A percentile compares a stretch with the other conserved stretches of the same genome.
Conservation (phyloP, 1,284 basidiomycete species). For the Leccinum proliferum region DNA sequence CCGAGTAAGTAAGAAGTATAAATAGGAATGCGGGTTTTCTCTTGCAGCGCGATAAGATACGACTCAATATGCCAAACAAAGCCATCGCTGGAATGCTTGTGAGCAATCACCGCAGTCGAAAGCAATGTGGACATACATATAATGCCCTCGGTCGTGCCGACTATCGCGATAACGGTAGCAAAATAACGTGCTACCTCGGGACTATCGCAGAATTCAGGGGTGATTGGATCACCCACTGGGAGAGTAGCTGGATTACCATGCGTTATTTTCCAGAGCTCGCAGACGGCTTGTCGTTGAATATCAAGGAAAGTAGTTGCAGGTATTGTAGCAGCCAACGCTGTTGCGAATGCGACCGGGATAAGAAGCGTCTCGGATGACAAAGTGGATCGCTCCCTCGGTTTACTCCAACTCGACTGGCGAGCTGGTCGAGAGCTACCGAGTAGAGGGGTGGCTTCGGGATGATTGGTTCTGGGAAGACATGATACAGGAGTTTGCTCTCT, state of each 20-base stretch:
- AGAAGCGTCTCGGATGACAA: constrained; percentile 18
- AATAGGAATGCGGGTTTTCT: constrained; percentile 28
- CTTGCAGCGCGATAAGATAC: constrained; percentile 25
- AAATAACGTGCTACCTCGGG: constrained; percentile 21
- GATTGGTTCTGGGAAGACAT: background rate
- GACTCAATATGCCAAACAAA: constrained; percentile 18
- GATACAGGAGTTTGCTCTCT: background rate
- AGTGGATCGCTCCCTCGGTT: background rate
- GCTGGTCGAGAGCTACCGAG: constrained; percentile 8
- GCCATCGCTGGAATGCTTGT: constrained; percentile 14
- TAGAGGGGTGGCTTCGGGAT: constrained; percentile 10
- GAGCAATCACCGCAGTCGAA: background rate
- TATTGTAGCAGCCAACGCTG: constrained; percentile 19
- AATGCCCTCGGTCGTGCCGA: constrained; percentile 13
- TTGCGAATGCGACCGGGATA: constrained; percentile 25
- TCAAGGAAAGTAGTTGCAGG: constrained; percentile 27
- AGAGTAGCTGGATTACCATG: constrained; percentile 11
- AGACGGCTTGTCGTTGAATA: constrained; percentile 23
- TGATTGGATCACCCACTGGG: constrained; percentile 6
- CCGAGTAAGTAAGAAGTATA: constrained; percentile 10
- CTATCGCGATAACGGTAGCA: constrained; percentile 14
- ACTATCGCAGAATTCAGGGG: constrained; percentile 20
- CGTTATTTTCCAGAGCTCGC: constrained; percentile 21
- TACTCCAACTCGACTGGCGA: background rate
- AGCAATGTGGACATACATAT: constrained; percentile 16